phyloP scores from a whole-genome alignment of 805 yeast genomes.

The Saccharomycopsis guyanensis region DNA sequence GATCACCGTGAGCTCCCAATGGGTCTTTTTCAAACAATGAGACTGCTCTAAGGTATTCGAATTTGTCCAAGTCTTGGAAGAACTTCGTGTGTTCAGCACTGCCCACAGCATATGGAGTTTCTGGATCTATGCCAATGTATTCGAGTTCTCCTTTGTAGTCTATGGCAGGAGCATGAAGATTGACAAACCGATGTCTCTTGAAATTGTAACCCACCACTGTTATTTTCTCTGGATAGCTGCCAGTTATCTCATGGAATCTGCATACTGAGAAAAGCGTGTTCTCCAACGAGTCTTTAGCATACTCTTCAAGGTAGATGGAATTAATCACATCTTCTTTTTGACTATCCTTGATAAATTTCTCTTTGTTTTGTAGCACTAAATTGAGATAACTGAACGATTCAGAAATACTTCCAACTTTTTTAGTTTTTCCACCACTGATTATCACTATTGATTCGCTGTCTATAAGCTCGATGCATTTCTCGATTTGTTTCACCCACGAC shows the following conservation, averaged over 20 bases:
- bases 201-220: slow-evolving; percentile 71
- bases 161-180: slow-evolving; percentile 47
- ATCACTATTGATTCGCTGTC: slow-evolving; percentile 33
- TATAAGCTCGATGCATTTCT: slow-evolving; percentile 34
- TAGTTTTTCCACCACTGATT: slow-evolving; percentile 67
- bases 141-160: slow-evolving; percentile 33
- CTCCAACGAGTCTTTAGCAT: slow-evolving; percentile 74
- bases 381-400: slow-evolving; percentile 52
- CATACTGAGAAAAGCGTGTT: slow-evolving; percentile 58
- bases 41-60: slow-evolving; percentile 50
- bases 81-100: slow-evolving; percentile 30
- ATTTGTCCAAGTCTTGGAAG: slow-evolving; percentile 36
- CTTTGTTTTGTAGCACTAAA: slow-evolving; percentile 15
- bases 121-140: slow-evolving; percentile 55
- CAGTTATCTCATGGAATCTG: slow-evolving; percentile 40
- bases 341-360: slow-evolving; percentile 4
- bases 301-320: slow-evolving; percentile 51
- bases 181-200: slow-evolving; percentile 52
- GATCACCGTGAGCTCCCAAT: slow-evolving; percentile 43
- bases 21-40: slow-evolving; percentile 47
- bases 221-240: slow-evolving; percentile 42
- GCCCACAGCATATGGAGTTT: slow-evolving; percentile 30
- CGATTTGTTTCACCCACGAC: slow-evolving; percentile 56
- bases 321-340: slow-evolving; percentile 14
- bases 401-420: slow-evolving; percentile 46